Conservation (phyloP, 148 eudicot genomes). For the Pouteria glomerata region DNA sequence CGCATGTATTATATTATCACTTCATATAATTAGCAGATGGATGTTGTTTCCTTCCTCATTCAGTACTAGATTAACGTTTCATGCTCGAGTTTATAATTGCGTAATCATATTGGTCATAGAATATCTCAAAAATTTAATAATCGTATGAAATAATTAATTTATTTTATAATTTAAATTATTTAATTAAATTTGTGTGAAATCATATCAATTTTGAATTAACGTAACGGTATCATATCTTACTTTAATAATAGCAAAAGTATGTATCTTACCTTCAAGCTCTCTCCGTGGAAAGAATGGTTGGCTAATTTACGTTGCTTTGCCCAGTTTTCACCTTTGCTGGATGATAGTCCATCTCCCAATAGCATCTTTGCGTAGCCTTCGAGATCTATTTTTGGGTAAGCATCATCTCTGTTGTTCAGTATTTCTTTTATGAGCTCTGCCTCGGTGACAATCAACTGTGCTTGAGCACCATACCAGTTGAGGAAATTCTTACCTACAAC, state of each 20-base stretch:
- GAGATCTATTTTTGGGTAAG: slow-evolving; percentile 10
- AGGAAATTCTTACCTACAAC: slow-evolving; percentile 16
- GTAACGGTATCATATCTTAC: too few relatives aligned
- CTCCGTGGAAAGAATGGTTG: slow-evolving; percentile 22
- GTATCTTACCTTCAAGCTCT: slow-evolving; percentile 19
- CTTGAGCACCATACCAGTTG: slow-evolving; percentile 16
- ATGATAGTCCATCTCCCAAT: slow-evolving; percentile 21
- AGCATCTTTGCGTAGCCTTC: slow-evolving; percentile 14
- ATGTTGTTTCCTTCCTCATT: background rate
- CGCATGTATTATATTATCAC: background rate
- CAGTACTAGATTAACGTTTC: too few relatives aligned
- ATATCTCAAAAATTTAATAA: too few relatives aligned
- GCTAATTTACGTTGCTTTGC: slow-evolving; percentile 20
- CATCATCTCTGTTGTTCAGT: slow-evolving; percentile 10
- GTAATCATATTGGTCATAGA: too few relatives aligned
- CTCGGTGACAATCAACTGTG: slow-evolving; percentile 22
- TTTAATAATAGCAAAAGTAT: too few relatives aligned
- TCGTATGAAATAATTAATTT: too few relatives aligned
- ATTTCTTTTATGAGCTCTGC: slow-evolving; percentile 22
- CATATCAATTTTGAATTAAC: too few relatives aligned
- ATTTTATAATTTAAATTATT: too few relatives aligned
- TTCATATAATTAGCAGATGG: background rate
- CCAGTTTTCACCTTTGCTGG: slow-evolving; percentile 28
- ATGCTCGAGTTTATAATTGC: too few relatives aligned
- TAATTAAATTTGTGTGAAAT: too few relatives aligned